Evolutionary conservation across 139 green algal species (phyloP).

Genomic region (Chlamydomonas sp.): DNA sequence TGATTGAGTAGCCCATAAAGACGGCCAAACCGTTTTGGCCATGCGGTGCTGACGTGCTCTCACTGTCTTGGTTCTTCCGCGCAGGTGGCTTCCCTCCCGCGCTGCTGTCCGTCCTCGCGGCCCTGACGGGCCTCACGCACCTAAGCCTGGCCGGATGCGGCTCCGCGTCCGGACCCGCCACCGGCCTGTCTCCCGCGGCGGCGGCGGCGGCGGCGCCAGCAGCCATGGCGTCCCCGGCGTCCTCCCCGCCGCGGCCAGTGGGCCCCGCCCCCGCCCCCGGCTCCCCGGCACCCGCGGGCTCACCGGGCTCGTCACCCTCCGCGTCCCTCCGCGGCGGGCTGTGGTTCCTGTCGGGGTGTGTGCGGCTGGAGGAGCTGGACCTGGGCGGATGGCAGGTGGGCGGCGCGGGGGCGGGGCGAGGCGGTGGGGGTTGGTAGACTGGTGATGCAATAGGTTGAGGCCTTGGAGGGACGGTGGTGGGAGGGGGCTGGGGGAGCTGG

Average conservation of each 20-base stretch:
- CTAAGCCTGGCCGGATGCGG: slow-evolving; percentile 31
- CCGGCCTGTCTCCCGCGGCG: not conserved
- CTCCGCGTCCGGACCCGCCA: not conserved
- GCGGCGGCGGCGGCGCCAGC: not conserved
- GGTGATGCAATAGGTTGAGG: too few relatives aligned
- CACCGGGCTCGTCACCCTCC: too few relatives aligned
- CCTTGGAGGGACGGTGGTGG: not conserved
- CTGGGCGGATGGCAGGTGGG: slow-evolving; percentile 26
- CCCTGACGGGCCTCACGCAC: slow-evolving; percentile 15
- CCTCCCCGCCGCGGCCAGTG: not conserved
- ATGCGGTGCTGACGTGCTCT: too few relatives aligned
- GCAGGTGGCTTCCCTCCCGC: not conserved
- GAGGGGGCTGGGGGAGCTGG: not conserved
- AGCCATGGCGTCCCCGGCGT: not conserved
- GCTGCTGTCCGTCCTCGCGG: slow-evolving; percentile 14
- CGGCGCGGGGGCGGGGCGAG: too few relatives aligned
- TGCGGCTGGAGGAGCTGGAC: slow-evolving; percentile 28
- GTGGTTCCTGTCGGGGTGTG: slow-evolving; percentile 4
- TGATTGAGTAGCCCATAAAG: too few relatives aligned
- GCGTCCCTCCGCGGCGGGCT: not conserved
- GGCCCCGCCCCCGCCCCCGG: too few relatives aligned
- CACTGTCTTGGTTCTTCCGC: too few relatives aligned
- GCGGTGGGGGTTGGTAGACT: too few relatives aligned
- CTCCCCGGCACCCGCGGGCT: too few relatives aligned
- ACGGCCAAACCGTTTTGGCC: too few relatives aligned